These are phyloP conservation scores for Lodderomyces theae DNA, from an alignment of 1,139 yeast species.

Conservation along the genomic window DNA sequence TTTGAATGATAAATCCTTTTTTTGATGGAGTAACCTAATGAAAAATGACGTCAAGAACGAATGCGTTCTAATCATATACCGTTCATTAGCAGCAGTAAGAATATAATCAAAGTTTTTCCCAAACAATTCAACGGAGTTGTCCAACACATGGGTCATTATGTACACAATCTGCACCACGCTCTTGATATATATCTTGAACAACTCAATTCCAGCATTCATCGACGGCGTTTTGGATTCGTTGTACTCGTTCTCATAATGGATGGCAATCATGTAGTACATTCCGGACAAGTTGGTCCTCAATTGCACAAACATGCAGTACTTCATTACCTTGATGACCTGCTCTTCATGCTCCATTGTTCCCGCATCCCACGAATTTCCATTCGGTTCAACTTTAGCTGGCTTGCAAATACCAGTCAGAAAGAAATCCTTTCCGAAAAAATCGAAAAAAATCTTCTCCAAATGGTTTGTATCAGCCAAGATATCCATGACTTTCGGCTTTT, in stretches of 20 bases:
- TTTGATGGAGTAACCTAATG: constrained; percentile 41
- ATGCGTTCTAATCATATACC: constrained; percentile 45
- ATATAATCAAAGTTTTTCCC: constrained; percentile 42
- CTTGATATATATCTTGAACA: constrained; percentile 43
- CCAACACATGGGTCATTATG: constrained; percentile 45
- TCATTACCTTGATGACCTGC: constrained; percentile 31
- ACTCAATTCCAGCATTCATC: constrained; percentile 42
- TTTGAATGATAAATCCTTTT: constrained; percentile 31
- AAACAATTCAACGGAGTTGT: constrained; percentile 43
- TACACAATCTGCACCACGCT: constrained; percentile 45
- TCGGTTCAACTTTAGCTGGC: constrained; percentile 22
- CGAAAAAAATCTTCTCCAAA: constrained; percentile 36
- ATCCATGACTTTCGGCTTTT: constrained; percentile 37
- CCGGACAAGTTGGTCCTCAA: constrained; percentile 44
- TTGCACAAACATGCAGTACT: constrained; percentile 36
- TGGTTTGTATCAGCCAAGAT: constrained; percentile 37
- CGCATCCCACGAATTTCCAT: constrained; percentile 15
- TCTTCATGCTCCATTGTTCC: constrained; percentile 22
- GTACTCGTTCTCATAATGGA: constrained; percentile 40
- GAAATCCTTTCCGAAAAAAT: constrained; percentile 44
- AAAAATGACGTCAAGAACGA: constrained; percentile 41
- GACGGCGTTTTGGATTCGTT: constrained; percentile 28
- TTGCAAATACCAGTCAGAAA: constrained; percentile 41
- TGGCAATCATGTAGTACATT: constrained; percentile 42
- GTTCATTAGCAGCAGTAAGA: constrained; percentile 39